Evolutionary conservation across 2,329 filamentous ascomycete species (phyloP).

Genomic region (Microdochium trichocladiopsis): DNA sequence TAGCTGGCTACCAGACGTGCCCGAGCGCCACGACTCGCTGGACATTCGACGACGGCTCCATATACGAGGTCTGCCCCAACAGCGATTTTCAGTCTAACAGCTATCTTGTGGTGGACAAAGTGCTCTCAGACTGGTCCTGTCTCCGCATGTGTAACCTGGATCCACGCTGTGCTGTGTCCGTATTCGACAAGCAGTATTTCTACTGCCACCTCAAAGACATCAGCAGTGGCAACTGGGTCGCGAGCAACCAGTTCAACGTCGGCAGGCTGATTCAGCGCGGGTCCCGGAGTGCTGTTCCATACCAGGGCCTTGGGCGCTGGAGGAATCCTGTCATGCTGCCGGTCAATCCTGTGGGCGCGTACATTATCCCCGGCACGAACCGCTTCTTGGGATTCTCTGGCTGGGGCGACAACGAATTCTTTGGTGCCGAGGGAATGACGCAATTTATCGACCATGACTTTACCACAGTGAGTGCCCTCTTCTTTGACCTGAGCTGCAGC

Average conservation of each 20-base stretch:
- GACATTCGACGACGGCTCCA: background rate
- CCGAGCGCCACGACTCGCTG: background rate
- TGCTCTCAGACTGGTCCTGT: background rate
- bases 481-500: background rate
- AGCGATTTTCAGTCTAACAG: background rate
- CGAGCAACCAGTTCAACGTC: background rate
- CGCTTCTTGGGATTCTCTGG: background rate
- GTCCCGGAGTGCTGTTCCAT: background rate
- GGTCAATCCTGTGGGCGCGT: background rate
- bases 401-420: background rate
- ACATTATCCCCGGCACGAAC: background rate
- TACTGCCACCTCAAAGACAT: background rate
- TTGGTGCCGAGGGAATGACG: background rate
- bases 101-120: background rate
- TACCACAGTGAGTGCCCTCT: background rate
- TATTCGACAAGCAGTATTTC: background rate
- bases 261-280: background rate
- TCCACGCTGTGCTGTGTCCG: background rate
- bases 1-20: background rate
- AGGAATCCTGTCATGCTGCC: background rate
- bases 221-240: background rate
- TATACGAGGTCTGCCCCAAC: background rate
- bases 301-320: background rate
- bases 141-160: background rate
- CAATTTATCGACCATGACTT: background rate